Conservation (phyloP, 768 basidiomycete genomes). For the Phlegmacium glaucopus region DNA sequence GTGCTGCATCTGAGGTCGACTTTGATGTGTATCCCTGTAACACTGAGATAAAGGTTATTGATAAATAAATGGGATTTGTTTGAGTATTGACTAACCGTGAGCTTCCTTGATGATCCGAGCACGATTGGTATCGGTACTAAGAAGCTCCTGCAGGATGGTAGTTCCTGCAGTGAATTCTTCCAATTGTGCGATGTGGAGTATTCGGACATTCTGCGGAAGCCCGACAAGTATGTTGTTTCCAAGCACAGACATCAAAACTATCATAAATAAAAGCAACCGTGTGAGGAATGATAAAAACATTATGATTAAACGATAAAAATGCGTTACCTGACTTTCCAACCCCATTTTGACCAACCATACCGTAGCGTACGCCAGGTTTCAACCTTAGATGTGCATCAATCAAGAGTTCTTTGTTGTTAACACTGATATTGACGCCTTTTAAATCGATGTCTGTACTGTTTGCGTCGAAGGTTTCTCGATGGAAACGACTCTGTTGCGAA, state of each 20-base stretch:
- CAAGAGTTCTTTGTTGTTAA: conserved; percentile 51
- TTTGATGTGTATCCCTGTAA: conserved; percentile 20
- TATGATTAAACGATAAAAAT: conserved; percentile 1
- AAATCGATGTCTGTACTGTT: conserved; percentile 46
- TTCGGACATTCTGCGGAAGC: conserved; percentile 29
- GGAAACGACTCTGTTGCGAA: conserved; percentile 47
- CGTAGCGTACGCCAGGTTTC: conserved; percentile 47
- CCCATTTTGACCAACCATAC: conserved; percentile 55
- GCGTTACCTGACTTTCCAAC: conserved; percentile 46
- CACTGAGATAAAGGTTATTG: conserved; percentile 10
- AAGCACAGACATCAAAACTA: conserved; percentile 28
- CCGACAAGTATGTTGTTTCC: conserved; percentile 29
- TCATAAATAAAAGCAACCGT: not conserved
- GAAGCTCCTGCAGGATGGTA: conserved; percentile 24
- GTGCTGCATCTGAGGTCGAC: conserved; percentile 12
- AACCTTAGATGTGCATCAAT: conserved; percentile 50
- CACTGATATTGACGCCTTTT: conserved; percentile 46
- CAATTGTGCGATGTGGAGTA: conserved; percentile 30
- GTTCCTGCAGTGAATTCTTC: conserved; percentile 25
- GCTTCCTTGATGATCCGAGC: conserved; percentile 25
- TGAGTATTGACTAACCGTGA: conserved; percentile 14
- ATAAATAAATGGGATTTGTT: not conserved
- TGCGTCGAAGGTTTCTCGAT: conserved; percentile 43
- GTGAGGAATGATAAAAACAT: not conserved
- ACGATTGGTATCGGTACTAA: conserved; percentile 24